Evolutionary conservation across 345 rosid species (phyloP).

Genomic region (Clausena lansium): DNA sequence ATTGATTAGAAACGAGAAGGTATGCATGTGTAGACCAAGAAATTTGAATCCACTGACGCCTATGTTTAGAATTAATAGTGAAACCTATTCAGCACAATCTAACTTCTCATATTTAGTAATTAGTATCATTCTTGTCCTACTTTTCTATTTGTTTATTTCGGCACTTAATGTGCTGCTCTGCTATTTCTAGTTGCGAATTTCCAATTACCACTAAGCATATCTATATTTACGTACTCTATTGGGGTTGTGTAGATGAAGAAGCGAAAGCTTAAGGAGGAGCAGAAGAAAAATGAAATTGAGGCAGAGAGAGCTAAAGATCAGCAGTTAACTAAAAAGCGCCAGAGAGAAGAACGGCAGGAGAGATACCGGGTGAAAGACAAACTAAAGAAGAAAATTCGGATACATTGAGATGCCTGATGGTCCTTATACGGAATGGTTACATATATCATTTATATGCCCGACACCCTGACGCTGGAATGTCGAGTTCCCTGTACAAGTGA

Average conservation of each 20-base stretch:
- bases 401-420: slow-evolving; percentile 27
- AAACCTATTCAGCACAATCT: background rate
- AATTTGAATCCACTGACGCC: background rate
- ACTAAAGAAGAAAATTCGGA: slow-evolving; percentile 48
- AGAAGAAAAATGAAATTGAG: slow-evolving; percentile 53
- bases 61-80: background rate
- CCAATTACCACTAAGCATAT: background rate
- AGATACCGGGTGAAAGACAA: slow-evolving; percentile 71
- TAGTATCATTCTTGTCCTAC: background rate
- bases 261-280: slow-evolving; percentile 51
- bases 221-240: background rate
- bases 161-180: background rate
- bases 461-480: no score
- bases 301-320: slow-evolving; percentile 73
- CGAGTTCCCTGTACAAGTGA: no score
- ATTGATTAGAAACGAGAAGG: slow-evolving; percentile 58
- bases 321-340: slow-evolving; percentile 57
- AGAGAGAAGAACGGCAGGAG: slow-evolving; percentile 74
- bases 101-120: background rate
- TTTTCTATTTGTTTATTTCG: no score
- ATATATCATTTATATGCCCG: background rate
- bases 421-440: background rate
- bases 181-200: background rate
- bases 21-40: slow-evolving; percentile 18
- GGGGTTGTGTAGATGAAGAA: slow-evolving; percentile 53